Conservation (phyloP, 768 basidiomycete genomes). For the Piloderma croceum region DNA sequence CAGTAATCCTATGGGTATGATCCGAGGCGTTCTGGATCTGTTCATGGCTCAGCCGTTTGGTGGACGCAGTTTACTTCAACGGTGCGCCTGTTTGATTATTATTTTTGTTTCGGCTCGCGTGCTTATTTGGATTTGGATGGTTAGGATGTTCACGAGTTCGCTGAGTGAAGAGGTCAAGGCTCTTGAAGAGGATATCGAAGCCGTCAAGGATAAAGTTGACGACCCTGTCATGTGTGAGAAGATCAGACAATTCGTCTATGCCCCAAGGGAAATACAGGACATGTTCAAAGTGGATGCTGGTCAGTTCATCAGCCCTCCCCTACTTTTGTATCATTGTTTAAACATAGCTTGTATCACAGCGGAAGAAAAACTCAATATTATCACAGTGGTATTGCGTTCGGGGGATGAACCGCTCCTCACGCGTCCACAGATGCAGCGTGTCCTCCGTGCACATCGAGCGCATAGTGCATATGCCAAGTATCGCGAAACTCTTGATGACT, state of each 20-base stretch:
- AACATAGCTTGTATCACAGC: constrained; percentile 31
- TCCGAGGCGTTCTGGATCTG: constrained; percentile 89
- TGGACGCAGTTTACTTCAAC: constrained; percentile 83
- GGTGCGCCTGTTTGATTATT: constrained; percentile 37
- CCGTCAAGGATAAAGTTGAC: constrained; percentile 84
- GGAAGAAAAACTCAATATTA: constrained; percentile 64
- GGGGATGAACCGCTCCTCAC: constrained; percentile 70
- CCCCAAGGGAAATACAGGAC: constrained; percentile 82
- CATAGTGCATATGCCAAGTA: constrained; percentile 69
- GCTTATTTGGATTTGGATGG: constrained; percentile 1
- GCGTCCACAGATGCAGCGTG: constrained; percentile 73
- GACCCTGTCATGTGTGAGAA: constrained; percentile 87
- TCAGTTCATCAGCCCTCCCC: constrained; percentile 27
- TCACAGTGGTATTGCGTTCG: constrained; percentile 76
- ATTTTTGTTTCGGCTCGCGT: background rate
- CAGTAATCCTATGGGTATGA: constrained; percentile 95
- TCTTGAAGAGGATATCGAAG: constrained; percentile 81
- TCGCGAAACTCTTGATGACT: constrained; percentile 60
- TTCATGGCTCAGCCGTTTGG: constrained; percentile 98
- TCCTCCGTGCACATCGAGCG: constrained; percentile 71
- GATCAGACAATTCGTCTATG: constrained; percentile 79
- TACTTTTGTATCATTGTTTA: background rate
- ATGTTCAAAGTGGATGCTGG: constrained; percentile 77
- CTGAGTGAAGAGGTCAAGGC: constrained; percentile 83
- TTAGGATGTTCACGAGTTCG: constrained; percentile 92